These are phyloP conservation scores for Eutrema heterophyllum DNA, from an alignment of 345 rosid genomes.

Conservation along the genomic window DNA sequence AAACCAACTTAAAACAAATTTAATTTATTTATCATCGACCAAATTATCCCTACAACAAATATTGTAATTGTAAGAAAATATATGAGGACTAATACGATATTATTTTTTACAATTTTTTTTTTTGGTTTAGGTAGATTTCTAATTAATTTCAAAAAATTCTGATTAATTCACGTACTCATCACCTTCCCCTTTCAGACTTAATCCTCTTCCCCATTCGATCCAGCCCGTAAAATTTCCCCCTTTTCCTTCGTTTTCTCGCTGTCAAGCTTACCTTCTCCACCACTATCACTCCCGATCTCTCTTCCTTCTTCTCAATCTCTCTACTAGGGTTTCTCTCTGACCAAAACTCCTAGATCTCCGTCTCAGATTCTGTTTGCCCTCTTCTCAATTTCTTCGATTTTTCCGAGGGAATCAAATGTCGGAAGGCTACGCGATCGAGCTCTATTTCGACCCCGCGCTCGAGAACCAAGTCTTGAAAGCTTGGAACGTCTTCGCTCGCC, in stretches of 20 bases:
- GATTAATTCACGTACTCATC: background rate
- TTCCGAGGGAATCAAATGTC: conserved; percentile 44
- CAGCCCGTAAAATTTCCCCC: background rate
- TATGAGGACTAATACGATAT: too few species aligned
- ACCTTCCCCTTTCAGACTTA: background rate
- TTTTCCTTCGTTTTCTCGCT: background rate
- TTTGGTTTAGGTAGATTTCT: background rate
- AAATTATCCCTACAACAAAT: too few species aligned
- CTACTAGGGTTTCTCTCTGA: background rate
- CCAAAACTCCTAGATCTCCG: background rate
- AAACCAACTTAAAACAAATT: too few species aligned
- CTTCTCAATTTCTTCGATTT: background rate
- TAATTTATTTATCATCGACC: too few species aligned
- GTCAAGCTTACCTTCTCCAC: background rate
- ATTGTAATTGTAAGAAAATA: background rate
- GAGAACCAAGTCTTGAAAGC: conserved; percentile 97
- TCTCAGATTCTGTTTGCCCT: background rate
- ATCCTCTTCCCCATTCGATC: background rate
- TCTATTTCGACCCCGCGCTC: conserved; percentile 92
- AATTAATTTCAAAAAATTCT: background rate
- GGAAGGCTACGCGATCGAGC: conserved; percentile 85
- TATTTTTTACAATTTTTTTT: background rate
- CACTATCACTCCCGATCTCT: background rate
- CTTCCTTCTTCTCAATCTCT: background rate
- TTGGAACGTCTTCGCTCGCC: conserved; percentile 98